Evolutionary conservation across 192 early-diverging fungal genomes (phyloP).

Genomic region (Linnemannia exigua): DNA sequence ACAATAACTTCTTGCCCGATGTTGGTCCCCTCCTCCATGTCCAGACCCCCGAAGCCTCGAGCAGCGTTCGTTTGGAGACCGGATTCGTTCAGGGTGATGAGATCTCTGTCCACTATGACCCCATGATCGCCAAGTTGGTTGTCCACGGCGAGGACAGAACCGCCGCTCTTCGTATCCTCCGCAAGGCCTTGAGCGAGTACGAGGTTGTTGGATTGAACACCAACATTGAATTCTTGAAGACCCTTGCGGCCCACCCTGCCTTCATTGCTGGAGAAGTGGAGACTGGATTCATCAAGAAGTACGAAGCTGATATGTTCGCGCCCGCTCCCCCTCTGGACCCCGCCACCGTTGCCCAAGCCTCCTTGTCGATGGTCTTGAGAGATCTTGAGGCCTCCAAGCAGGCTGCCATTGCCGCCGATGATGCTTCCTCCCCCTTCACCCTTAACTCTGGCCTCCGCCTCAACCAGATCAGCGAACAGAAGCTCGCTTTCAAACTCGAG

Average conservation of each 20-base stretch:
- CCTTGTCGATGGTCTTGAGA: slow-evolving; percentile 57
- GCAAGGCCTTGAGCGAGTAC: slow-evolving; percentile 88
- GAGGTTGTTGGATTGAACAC: slow-evolving; percentile 92
- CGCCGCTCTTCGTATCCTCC: slow-evolving; percentile 85
- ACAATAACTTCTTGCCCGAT: slow-evolving; percentile 91
- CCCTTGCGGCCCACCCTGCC: slow-evolving; percentile 80
- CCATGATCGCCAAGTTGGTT: slow-evolving; percentile 96
- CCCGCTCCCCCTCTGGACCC: slow-evolving; percentile 48
- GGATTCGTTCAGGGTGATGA: slow-evolving; percentile 93
- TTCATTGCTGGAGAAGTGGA: slow-evolving; percentile 93
- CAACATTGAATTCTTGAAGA: slow-evolving; percentile 93
- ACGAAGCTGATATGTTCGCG: slow-evolving; percentile 52
- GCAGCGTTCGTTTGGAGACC: slow-evolving; percentile 88
- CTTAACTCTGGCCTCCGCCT: slow-evolving; percentile 59
- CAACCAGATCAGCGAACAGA: slow-evolving; percentile 59
- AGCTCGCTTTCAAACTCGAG: slow-evolving; percentile 51
- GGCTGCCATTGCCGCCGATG: slow-evolving; percentile 29
- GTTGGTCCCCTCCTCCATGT: slow-evolving; percentile 90
- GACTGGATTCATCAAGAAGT: slow-evolving; percentile 92
- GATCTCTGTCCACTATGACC: slow-evolving; percentile 94
- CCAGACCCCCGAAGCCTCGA: slow-evolving; percentile 72
- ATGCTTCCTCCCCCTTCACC: slow-evolving; percentile 64
- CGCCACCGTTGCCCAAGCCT: slow-evolving; percentile 77
- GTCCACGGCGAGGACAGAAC: slow-evolving; percentile 85
- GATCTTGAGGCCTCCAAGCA: slow-evolving; percentile 52